Base-by-base conservation (phyloP, 345 rosid genomes). In the Eucalyptus sp. region DNA sequence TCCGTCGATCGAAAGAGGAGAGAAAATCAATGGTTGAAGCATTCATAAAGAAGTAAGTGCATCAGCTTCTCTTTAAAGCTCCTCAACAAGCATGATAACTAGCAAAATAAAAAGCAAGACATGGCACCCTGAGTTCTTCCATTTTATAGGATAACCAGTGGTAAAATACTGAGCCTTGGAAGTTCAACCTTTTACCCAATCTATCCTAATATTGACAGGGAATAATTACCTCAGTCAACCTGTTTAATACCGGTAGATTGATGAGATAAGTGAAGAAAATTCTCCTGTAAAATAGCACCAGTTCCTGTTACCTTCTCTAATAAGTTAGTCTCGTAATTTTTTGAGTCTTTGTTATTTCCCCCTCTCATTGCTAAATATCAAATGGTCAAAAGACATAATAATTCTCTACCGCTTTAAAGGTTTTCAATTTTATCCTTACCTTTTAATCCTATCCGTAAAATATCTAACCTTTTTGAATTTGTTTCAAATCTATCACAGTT, bases 1-100 rank as follows among this genome's bases (percentile, higher is more conserved):
- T 93, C 93, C 99, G 99, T n/a, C 96, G 95, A 46, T 95, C 99
- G 13, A 98, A 96, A 94, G 96, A 95, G 90, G 99, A 98, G 94
- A 96, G 99, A 90, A 98, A 98, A 91, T 86, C 91, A 89, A 93
- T 98, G 93, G 97, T 95, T 20, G 97, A 94, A 88, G 93, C 98
- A 80, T 98, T 97, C 89, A 94, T 98, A n/a, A 95, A 95, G 46
- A 96, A 92, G 99, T 98, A 96, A 94, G 13, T 84, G 83, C 46
- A 71, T 71, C 13, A 3, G 25, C 0, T 71, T 71, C 81, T 33
- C 27, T 37, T 37, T 71, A 37, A 37, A 71, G 46, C 46, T 18
- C 46, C 44, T 71, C 83, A 71, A 71, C 83, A 22, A 71, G 83
- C 46, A 71, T 71, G 83, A 10, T 37, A 4, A 37, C 43, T 18